Conservation (phyloP, 2,329 filamentous ascomycete genomes). For the Boeremia exigua region DNA sequence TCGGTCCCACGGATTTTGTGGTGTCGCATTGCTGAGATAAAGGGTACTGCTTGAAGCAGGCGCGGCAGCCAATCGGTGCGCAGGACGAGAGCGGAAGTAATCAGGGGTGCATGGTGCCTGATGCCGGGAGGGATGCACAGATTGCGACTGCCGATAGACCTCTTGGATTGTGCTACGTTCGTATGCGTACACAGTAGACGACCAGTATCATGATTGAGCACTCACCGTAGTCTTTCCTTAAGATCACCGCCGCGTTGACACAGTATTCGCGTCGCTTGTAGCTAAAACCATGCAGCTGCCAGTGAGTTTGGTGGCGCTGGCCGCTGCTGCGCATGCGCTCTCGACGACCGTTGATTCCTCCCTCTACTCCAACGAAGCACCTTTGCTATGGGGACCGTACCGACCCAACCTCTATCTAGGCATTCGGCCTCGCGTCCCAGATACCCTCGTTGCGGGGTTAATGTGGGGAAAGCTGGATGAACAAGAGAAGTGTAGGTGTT, state of each 20-base stretch:
- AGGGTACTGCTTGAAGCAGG: constrained; percentile 2
- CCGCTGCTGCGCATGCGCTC: constrained; percentile 18
- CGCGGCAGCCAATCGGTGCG: constrained; percentile 9
- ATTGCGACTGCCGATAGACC: constrained; percentile 3
- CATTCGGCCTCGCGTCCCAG: constrained; percentile 77
- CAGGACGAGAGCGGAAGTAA: constrained; percentile 12
- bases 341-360: constrained; percentile 19
- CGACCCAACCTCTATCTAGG: constrained; percentile 93
- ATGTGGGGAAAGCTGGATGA: constrained; percentile 88
- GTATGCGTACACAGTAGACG: background rate
- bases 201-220: constrained; percentile 4
- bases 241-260: constrained; percentile 5
- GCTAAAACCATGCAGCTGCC: constrained; percentile 26
- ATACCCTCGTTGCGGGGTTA: constrained; percentile 79
- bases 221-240: constrained; percentile 15
- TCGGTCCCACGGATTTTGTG: constrained; percentile 10
- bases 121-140: constrained; percentile 4
- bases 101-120: constrained; percentile 10
- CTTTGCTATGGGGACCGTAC: constrained; percentile 94
- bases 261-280: constrained; percentile 11
- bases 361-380: constrained; percentile 65
- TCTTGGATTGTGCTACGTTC: constrained; percentile 8
- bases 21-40: background rate
- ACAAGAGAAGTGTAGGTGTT: constrained; percentile 72
- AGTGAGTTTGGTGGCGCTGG: constrained; percentile 24